Conservation (phyloP, 176 grass and related monocot species). For the Ananas comosus region DNA sequence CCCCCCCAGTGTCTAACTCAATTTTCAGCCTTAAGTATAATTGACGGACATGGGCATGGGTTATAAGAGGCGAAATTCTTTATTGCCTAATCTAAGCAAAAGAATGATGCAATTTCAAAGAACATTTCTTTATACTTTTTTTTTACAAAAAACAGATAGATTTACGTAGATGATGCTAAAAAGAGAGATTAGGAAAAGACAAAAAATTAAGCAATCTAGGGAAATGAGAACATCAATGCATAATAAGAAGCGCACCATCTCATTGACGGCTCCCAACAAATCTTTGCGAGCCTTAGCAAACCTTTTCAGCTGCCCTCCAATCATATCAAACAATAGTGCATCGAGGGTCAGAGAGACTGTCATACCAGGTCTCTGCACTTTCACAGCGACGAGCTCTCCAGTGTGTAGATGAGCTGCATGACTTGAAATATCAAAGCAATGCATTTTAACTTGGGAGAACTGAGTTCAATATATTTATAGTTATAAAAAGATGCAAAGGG, state of each 20-base stretch:
- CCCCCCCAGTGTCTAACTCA: too few relatives aligned
- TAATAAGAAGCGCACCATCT: constrained; percentile 53
- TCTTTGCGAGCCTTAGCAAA: constrained; percentile 98
- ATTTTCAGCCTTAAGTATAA: too few relatives aligned
- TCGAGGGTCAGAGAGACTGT: constrained; percentile 68
- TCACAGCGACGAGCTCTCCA: constrained; percentile 90
- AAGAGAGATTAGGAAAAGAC: neutral
- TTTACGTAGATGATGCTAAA: neutral
- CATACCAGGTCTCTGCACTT: constrained; percentile 99
- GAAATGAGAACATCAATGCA: neutral
- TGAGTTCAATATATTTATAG: constrained; percentile 19
- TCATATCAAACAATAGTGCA: constrained; percentile 92
- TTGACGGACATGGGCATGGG: too few relatives aligned
- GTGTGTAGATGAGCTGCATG: constrained; percentile 92
- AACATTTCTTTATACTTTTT: too few relatives aligned
- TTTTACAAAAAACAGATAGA: neutral
- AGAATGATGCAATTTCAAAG: too few relatives aligned
- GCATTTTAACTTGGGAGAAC: constrained; percentile 57
- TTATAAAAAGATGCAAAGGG: constrained; percentile 26
- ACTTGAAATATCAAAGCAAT: constrained; percentile 98
- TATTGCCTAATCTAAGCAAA: too few relatives aligned
- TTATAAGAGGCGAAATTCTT: too few relatives aligned
- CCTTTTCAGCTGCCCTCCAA: constrained; percentile 88
- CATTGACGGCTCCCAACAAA: constrained; percentile 89
- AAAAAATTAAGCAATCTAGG: neutral